Evolutionary conservation across 176 grass and related monocot species (phyloP), one percentile per base, ranked within the genome.

Genomic region (barley (Hordeum vulgare)): DNA sequence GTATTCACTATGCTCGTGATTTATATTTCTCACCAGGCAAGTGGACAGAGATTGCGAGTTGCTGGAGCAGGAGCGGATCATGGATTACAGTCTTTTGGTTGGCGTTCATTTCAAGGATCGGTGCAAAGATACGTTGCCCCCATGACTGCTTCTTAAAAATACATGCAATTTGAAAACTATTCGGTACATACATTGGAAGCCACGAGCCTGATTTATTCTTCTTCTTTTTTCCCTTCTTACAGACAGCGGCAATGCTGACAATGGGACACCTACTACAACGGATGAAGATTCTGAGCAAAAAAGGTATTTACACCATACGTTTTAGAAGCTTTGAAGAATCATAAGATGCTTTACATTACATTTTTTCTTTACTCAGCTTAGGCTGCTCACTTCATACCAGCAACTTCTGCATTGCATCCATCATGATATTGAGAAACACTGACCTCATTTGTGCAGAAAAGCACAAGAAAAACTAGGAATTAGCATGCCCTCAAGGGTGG

Each of bases 51-150:
- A 97, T 83, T 94, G 91, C 40, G 92, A 94, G 61, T 75, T 97
- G 70, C 82, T 97, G 54, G 94, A 97, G 84, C 92, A 97, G 60
- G 94, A 97, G 60, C 91, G 94, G 80, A 97, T 97, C 29, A 97
- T 94, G 94, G 94, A 97, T 85, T 97, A 97, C 54, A 97, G 94
- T 89, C 90, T 97, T 60, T 75, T 97, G 64, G 94, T 97, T n/a
- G 94, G 94, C 35, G 64, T 97, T 84, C 92, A 97, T 80, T 97
- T 94, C 82, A 90, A 86, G 80, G 93, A 95, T 61, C 39, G 28
- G 79, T 89, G 61, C 93, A 88, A 90, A 87, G 93, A 82, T 94
- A 83, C 80, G 80, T 74, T 51, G 82, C 45, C 61, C 44, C 35
- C 11, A 17, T 74, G 15, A 44, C 81, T 82, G 27, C 13, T 47